phyloP scores from a whole-genome alignment of 2,329 filamentous ascomycete species.

The Basipetospora chlamydospora region DNA sequence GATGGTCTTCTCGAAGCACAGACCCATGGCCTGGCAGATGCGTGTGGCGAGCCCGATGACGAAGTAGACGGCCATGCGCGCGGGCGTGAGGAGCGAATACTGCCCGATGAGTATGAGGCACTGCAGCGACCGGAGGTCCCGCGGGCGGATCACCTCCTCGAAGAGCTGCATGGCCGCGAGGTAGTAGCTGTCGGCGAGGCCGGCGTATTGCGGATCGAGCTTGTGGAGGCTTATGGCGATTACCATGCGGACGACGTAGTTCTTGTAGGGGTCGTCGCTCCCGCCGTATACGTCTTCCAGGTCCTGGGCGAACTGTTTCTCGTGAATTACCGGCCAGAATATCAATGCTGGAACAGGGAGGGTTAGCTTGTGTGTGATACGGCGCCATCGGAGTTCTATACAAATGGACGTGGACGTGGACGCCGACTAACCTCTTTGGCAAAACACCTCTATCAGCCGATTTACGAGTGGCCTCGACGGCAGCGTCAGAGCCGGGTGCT shows the following conservation, averaged over 20 bases:
- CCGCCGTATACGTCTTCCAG: conserved; percentile 70
- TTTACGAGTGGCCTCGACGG: conserved; percentile 63
- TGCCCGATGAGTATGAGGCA: conserved; percentile 77
- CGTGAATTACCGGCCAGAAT: conserved; percentile 76
- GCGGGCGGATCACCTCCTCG: conserved; percentile 70
- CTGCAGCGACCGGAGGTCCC: conserved; percentile 80
- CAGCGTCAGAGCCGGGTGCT: conserved; percentile 60
- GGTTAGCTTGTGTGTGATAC: not conserved
- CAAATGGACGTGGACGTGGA: too few relatives aligned
- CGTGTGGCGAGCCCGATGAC: conserved; percentile 78
- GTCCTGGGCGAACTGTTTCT: conserved; percentile 61
- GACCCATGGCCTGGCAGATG: conserved; percentile 75
- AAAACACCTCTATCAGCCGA: conserved; percentile 70
- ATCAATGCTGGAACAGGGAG: conserved; percentile 64
- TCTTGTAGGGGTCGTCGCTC: conserved; percentile 61
- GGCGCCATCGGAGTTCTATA: too few relatives aligned
- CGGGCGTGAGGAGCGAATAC: conserved; percentile 86
- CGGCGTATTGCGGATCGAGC: conserved; percentile 77
- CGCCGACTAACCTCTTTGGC: conserved; percentile 53
- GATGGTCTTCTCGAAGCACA: conserved; percentile 83
- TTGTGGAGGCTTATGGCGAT: conserved; percentile 92
- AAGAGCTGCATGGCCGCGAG: conserved; percentile 75
- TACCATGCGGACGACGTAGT: conserved; percentile 81
- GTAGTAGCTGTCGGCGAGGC: conserved; percentile 88
- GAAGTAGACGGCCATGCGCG: conserved; percentile 84